These are phyloP conservation scores for Ustilago esculenta DNA, from an alignment of 1,284 basidiomycete genomes.

Conservation along the genomic window DNA sequence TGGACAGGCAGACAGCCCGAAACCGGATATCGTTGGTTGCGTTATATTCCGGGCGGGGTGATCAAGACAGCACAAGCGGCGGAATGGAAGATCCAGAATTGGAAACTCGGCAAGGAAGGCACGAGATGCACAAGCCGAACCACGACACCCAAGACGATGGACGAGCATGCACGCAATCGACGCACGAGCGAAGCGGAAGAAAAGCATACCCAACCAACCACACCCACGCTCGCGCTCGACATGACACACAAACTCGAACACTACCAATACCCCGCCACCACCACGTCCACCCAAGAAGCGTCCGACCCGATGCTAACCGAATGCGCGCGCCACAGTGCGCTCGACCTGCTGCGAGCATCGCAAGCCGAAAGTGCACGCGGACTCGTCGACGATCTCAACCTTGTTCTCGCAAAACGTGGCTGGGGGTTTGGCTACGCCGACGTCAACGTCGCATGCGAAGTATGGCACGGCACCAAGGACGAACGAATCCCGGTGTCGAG, in stretches of 20 bases:
- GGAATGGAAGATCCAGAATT: constrained; percentile 94
- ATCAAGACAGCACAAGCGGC: constrained; percentile 94
- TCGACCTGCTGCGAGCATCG: constrained; percentile 88
- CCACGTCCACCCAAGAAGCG: too few species aligned
- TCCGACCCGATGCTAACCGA: too few species aligned
- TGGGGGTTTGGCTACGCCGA: constrained; percentile 75
- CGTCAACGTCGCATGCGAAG: constrained; percentile 79
- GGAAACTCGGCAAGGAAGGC: constrained; percentile 84
- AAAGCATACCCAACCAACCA: too few species aligned
- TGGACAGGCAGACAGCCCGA: constrained; percentile 89
- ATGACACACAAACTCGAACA: too few species aligned
- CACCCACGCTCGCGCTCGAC: too few species aligned
- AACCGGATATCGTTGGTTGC: constrained; percentile 92
- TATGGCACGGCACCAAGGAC: constrained; percentile 93
- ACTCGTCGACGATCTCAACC: constrained; percentile 86
- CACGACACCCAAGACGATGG: constrained; percentile 6
- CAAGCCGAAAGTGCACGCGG: constrained; percentile 92
- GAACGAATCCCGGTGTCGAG: constrained; percentile 86
- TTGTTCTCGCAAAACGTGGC: constrained; percentile 83
- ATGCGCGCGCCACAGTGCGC: constrained; percentile 66
- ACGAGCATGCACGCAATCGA: too few species aligned
- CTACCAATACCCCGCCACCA: too few species aligned
- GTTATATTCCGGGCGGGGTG: constrained; percentile 91
- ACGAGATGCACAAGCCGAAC: constrained; percentile 1
- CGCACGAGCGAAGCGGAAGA: too few species aligned